Evolutionary conservation across 2,329 filamentous ascomycete genomes (phyloP), one percentile per base, ranked within the genome.

Genomic region (Aspergillus sp.): DNA sequence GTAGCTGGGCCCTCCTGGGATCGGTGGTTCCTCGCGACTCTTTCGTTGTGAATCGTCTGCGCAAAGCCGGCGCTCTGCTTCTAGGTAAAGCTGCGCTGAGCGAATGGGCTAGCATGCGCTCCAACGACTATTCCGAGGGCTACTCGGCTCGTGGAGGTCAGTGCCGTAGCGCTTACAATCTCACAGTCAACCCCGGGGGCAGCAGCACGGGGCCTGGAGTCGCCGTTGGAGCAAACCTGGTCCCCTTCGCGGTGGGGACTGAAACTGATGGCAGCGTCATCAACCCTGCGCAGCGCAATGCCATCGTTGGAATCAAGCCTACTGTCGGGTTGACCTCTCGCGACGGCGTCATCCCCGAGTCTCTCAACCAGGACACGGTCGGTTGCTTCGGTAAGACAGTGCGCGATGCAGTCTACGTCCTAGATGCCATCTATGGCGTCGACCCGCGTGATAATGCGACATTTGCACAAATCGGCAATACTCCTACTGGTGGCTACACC

Each of bases 201-300:
- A 52, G 54, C 33, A 52, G 48, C 12, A 52, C 54, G 2, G 54
- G 54, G n/a, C 47, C 41, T 48, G 54, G 30, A 5, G 54, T 52
- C 4, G 49, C 33, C 13, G 54, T 57, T 15, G 45, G 54, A 6
- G 34, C 33, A 13, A 42, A 49, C 4, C 41, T 52, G 15, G 54
- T 57, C 15, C 49, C 54, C 2, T 52, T 57, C 33, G 44, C 54
- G 9, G 24, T 57, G 9, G 54, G 54, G 7, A 52, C 48, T 7
- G 54, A 57, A 20, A 57, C 54, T 15, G 54, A 48, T 17, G 54
- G 54, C 24, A 47, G 41, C 2, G 49, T 41, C 6, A 27, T 48
- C 4, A 42, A 52, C 22, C 54, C 54, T 6, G 54, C 54, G 3
- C 48, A 33, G 17, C 27, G 51, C 13, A 57, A 57, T 17, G 48